phyloP scores from a whole-genome alignment of 805 yeast species.

The Candida insectorum region DNA sequence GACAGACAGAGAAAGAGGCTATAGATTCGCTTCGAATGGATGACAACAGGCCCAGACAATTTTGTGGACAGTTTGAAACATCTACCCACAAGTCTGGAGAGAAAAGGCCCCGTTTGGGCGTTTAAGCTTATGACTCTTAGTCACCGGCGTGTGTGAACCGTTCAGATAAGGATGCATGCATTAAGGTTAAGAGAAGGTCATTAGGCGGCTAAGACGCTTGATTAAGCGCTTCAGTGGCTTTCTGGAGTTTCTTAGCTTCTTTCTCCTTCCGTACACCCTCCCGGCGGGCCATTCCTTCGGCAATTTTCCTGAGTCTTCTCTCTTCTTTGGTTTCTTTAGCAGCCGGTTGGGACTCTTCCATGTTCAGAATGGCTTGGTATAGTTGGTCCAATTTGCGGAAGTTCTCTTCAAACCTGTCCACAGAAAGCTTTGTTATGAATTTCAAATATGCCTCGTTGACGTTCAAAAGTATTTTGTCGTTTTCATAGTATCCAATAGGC shows the following conservation, averaged over 20 bases:
- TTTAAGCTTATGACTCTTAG: too few relatives aligned
- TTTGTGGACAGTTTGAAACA: too few relatives aligned
- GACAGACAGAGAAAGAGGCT: too few relatives aligned
- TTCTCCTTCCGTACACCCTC: conserved; percentile 17
- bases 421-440: conserved; percentile 51
- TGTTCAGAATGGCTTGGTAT: conserved; percentile 35
- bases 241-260: conserved; percentile 8
- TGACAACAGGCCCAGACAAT: too few relatives aligned
- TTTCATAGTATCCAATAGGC: conserved; percentile 60
- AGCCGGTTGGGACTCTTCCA: conserved; percentile 13
- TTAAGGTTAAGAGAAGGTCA: too few relatives aligned
- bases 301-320: conserved; percentile 49
- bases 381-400: conserved; percentile 51
- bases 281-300: conserved; percentile 46
- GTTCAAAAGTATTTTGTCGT: conserved; percentile 31
- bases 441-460: conserved; percentile 53
- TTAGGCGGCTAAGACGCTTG: too few relatives aligned
- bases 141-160: too few relatives aligned
- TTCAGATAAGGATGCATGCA: too few relatives aligned
- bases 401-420: conserved; percentile 67
- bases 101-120: too few relatives aligned
- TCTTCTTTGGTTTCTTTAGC: conserved; percentile 53
- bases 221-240: too few relatives aligned
- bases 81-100: too few relatives aligned
- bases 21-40: too few relatives aligned